Base-by-base conservation (phyloP, 768 basidiomycete species). In the Rhizopogon salebrosus region DNA sequence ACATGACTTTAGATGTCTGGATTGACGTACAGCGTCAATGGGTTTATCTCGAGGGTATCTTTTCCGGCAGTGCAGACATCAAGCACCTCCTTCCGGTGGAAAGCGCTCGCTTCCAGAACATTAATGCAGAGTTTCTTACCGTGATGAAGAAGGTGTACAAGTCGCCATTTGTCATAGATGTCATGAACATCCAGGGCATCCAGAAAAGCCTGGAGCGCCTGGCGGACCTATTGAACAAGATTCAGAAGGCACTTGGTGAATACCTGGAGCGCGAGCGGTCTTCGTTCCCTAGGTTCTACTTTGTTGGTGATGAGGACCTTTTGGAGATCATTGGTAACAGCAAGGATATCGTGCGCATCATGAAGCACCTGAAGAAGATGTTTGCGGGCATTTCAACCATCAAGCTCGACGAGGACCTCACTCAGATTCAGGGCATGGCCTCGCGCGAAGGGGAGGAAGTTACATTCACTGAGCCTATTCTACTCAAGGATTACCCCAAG, bases 91-190 rank as follows among this genome's bases (percentile, higher is more conserved):
- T 99, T 24, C 97, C 97, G 1, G 89, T 98, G 56, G 97, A 99
- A 72, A 93, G 86, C 62, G 84, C 92, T n/a, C 90, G 97, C 27
- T 99, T 99, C 75, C 88, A 90, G 66, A 98, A 95, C 71, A 99
- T 99, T 78, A 98, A 99, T 67, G 83, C 92, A 41, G 97, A 99
- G 66, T 99, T 99, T 74, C 77, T 98, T 48, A 85, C 91, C 0
- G 94, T 98, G 58, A 98, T 99, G 97, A 98, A 98, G 78, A 95
- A 95, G 70, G 97, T 99, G 54, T 95, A 95, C 82, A 98, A 98
- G 72, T 98, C 95, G 13, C 95, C 97, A 0, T 95, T 98, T 69
- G 87, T 98, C 40, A 75, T 98, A 46, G 97, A 99, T 62, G 94
- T 99, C 52, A 84, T 98, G 79, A 95, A 95, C 65, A 95, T 98